phyloP scores from a whole-genome alignment of 2,329 filamentous ascomycete genomes.

The Cercospora brassicicola region DNA sequence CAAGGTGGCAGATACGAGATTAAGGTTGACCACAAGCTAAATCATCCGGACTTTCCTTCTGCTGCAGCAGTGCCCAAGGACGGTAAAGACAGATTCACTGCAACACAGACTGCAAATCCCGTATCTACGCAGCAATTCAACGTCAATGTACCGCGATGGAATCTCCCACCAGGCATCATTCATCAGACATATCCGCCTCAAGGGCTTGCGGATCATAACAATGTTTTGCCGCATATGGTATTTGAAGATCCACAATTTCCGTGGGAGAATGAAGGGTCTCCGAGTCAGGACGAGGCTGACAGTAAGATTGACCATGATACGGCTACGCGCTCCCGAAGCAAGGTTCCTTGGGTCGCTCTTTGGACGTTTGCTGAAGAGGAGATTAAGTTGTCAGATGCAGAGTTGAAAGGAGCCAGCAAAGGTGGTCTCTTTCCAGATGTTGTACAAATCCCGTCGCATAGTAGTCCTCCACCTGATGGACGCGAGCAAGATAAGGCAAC shows the following conservation, averaged over 20 bases:
- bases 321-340: neutral
- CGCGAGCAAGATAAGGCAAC: neutral
- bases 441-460: neutral
- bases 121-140: neutral
- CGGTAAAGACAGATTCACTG: neutral
- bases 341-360: neutral
- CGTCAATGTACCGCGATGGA: neutral
- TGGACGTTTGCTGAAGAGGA: neutral
- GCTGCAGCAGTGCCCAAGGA: neutral
- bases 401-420: neutral
- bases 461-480: neutral
- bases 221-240: constrained; percentile 16
- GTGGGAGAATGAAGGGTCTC: constrained; percentile 7
- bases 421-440: neutral
- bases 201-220: constrained; percentile 9
- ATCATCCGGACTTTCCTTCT: neutral
- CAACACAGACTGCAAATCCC: neutral
- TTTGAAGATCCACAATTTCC: constrained; percentile 13
- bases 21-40: neutral
- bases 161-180: neutral
- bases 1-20: constrained; percentile 10
- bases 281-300: neutral
- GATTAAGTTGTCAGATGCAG: neutral
- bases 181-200: neutral
- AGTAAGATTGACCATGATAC: neutral